Conservation (phyloP, 2,329 filamentous ascomycete genomes). For the Colletotrichum horii region DNA sequence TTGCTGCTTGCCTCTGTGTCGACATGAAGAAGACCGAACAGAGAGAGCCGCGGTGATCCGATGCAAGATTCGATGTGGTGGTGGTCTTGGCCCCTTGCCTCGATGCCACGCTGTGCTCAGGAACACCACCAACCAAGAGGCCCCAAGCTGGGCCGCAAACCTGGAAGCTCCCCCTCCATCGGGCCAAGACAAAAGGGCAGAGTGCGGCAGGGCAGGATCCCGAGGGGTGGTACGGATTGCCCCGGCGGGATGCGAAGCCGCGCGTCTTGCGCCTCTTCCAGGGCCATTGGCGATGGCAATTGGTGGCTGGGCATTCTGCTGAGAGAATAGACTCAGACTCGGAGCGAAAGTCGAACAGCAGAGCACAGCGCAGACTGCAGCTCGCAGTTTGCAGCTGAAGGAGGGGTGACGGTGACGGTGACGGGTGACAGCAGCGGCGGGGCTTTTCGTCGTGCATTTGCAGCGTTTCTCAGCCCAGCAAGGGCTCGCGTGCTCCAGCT, state of each 20-base stretch:
- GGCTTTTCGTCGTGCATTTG: not conserved
- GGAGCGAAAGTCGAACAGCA: not conserved
- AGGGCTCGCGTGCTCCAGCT: constrained; percentile 7
- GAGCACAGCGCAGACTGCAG: not conserved
- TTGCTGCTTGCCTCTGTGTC: not conserved
- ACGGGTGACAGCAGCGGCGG: not conserved
- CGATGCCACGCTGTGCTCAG: not conserved
- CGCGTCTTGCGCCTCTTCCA: constrained; percentile 8
- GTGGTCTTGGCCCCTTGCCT: not conserved
- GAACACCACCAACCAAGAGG: not conserved
- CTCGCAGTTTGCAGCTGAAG: not conserved
- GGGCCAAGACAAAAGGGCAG: not conserved
- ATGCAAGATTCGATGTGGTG: not conserved
- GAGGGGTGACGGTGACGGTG: not conserved
- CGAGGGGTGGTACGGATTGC: not conserved
- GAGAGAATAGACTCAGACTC: not conserved
- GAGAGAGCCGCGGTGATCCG: constrained; percentile 1
- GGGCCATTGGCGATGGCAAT: not conserved
- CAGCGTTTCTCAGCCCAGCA: not conserved
- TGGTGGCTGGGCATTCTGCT: not conserved
- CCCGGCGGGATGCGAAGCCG: constrained; percentile 1
- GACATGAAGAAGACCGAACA: not conserved
- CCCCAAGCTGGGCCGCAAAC: not conserved
- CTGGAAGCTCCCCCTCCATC: constrained; percentile 2
- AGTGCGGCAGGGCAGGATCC: not conserved